phyloP scores from a whole-genome alignment of 805 yeast genomes.

The Yarrowia osloensis region DNA sequence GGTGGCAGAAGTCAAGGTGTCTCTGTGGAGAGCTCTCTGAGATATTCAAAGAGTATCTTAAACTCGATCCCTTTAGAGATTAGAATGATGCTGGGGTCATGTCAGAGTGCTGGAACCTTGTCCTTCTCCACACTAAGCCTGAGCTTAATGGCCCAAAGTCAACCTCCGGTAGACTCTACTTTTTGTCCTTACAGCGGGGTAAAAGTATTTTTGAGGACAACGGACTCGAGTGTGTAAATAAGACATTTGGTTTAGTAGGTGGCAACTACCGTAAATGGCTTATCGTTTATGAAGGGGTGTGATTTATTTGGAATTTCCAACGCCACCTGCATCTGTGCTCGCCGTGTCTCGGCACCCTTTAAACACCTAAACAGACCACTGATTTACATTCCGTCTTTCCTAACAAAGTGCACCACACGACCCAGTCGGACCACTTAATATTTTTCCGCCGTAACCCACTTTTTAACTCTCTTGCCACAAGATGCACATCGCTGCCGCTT shows the following conservation, averaged over 20 bases:
- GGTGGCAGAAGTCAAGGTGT: background rate
- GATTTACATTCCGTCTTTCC: constrained; percentile 19
- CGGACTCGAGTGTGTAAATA: background rate
- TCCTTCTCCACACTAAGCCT: constrained; percentile 29
- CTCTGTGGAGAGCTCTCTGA: background rate
- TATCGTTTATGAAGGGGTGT: too few relatives aligned
- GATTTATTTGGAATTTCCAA: too few relatives aligned
- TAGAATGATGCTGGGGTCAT: constrained; percentile 9
- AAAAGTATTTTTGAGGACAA: background rate
- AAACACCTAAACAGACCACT: background rate
- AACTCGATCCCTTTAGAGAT: background rate
- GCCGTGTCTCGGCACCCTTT: too few relatives aligned
- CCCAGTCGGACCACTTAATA: constrained; percentile 7
- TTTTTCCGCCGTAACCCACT: constrained; percentile 2
- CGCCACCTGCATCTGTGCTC: too few relatives aligned
- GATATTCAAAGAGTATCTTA: background rate
- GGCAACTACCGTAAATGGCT: background rate
- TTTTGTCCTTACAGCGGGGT: constrained; percentile 7
- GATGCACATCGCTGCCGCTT: background rate
- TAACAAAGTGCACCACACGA: constrained; percentile 4
- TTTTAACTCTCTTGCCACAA: constrained; percentile 4
- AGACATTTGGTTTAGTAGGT: background rate
- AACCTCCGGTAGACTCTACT: background rate
- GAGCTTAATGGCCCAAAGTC: background rate
- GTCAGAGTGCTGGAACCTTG: constrained; percentile 27